Conservation (phyloP, 108 stramenopile species). For the Fragilariopsis cylindrus region DNA sequence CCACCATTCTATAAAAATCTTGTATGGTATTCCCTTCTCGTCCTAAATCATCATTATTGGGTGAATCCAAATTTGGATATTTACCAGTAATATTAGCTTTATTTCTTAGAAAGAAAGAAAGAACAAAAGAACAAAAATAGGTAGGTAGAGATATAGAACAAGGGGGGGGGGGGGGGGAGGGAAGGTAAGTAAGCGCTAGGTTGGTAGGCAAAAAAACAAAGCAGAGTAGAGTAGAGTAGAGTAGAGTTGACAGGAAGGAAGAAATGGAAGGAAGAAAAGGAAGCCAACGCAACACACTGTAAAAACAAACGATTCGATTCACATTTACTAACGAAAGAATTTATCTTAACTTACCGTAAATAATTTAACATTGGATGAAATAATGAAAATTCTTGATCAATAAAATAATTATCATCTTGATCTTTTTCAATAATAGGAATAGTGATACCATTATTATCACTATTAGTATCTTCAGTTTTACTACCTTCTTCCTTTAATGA, state of each 20-base stretch:
- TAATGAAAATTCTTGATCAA: slow-evolving; percentile 50
- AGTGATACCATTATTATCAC: not conserved
- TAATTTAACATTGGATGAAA: slow-evolving; percentile 55
- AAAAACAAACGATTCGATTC: slow-evolving; percentile 17
- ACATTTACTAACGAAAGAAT: slow-evolving; percentile 37
- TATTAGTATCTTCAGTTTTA: too few species aligned
- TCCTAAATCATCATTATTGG: slow-evolving; percentile 18
- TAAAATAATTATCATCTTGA: slow-evolving; percentile 48
- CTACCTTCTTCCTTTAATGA: too few species aligned
- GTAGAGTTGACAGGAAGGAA: too few species aligned
- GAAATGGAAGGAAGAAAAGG: too few species aligned
- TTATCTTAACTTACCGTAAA: slow-evolving; percentile 35
- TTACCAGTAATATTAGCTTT: not conserved
- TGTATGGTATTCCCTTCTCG: slow-evolving; percentile 16
- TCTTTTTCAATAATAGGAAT: slow-evolving; percentile 22
- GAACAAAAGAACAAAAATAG: slow-evolving; percentile 5
- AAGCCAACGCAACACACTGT: too few species aligned
- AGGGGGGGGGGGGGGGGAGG: too few species aligned
- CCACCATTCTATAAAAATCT: slow-evolving; percentile 59
- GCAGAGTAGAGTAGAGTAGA: too few species aligned
- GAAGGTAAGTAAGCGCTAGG: too few species aligned
- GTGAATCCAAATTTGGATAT: not conserved
- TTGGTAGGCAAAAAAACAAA: too few species aligned
- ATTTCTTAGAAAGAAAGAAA: not conserved
- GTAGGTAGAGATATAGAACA: too few species aligned